Evolutionary conservation across 2,329 filamentous ascomycete genomes (phyloP), one percentile per base, ranked within the genome.

Genomic region (Claviceps sp.): DNA sequence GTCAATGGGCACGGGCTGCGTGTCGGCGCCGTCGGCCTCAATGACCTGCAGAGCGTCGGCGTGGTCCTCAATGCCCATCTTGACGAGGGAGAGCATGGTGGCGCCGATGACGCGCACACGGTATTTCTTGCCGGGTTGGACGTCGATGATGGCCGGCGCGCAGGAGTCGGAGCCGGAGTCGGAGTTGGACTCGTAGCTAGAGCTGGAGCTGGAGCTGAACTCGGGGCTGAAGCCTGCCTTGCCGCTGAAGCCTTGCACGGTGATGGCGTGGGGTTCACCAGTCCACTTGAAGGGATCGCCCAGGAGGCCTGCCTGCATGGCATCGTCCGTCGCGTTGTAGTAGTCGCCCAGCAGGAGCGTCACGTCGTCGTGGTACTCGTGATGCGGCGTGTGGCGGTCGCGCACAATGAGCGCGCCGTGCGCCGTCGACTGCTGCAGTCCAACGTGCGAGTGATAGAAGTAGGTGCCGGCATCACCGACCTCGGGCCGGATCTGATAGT

Each of bases 401-500:
- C 48, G 20, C 13, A 54, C 52, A 18, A 54, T 49, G 8, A 54
- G 46, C 5, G 49, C n/a, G 16, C 52, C 52, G 1, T 34, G 37
- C 16, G 49, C 52, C 4, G 49, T 51, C n/a, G 22, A 47, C 24
- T 55, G 76, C 59, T 85, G 81, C 53, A 84, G 77, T 0, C 73
- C 80, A 16, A 85, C 71, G 55, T 85, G 82, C 0, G 81, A 84
- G 60, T 85, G 82, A 59, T 85, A 85, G 60, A 82, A 84, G 59
- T 84, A 85, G 0, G 80, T 79, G 4, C 82, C 82, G 0, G 78
- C 74, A 51, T 79, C 73, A 5, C 73, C 75, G 1, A 61, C 44
- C 3, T 74, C 63, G 0, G 78, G 73, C 16, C 71, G 70, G 3
- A 85, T 65, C 59, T 85, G 80, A 60, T 85, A 85, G 65, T 85